Conservation (phyloP, 176 grass and related monocot genomes). For the Typha latifolia region DNA sequence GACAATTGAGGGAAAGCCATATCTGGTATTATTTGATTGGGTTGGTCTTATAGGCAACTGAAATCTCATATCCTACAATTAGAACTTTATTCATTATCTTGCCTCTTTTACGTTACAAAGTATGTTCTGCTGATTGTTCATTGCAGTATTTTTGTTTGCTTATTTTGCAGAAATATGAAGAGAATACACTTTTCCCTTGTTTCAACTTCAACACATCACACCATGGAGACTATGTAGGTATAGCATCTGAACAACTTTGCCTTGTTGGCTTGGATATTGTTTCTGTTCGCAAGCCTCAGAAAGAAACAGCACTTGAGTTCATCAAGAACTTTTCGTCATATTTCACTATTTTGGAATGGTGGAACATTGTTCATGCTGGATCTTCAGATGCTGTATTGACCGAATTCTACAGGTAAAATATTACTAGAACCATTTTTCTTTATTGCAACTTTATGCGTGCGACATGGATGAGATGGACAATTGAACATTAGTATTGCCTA, state of each 20-base stretch:
- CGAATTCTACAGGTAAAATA: slow-evolving; percentile 57
- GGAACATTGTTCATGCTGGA: slow-evolving; percentile 24
- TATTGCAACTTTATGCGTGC: neutral
- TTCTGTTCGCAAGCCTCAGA: slow-evolving; percentile 33
- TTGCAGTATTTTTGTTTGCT: neutral
- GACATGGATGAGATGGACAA: too few relatives aligned
- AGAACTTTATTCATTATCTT: neutral
- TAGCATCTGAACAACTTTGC: slow-evolving; percentile 58
- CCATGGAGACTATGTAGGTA: slow-evolving; percentile 74
- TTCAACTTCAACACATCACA: slow-evolving; percentile 78
- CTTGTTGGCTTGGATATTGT: slow-evolving; percentile 81
- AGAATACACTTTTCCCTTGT: slow-evolving; percentile 19
- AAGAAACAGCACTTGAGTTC: slow-evolving; percentile 35
- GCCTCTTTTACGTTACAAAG: neutral
- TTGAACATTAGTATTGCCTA: neutral
- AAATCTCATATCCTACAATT: neutral
- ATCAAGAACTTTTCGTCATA: slow-evolving; percentile 44
- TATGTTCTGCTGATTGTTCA: too few relatives aligned
- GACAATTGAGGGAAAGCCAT: slow-evolving; percentile 65
- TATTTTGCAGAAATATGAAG: slow-evolving; percentile 19
- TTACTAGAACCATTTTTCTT: neutral
- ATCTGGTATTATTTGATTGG: slow-evolving; percentile 35
- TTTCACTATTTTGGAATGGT: slow-evolving; percentile 56
- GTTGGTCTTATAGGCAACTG: neutral
- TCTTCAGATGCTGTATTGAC: slow-evolving; percentile 24